These are phyloP conservation scores for Vanderwaltozyma verrucispora DNA, from an alignment of 805 yeast species.

Conservation along the genomic window DNA sequence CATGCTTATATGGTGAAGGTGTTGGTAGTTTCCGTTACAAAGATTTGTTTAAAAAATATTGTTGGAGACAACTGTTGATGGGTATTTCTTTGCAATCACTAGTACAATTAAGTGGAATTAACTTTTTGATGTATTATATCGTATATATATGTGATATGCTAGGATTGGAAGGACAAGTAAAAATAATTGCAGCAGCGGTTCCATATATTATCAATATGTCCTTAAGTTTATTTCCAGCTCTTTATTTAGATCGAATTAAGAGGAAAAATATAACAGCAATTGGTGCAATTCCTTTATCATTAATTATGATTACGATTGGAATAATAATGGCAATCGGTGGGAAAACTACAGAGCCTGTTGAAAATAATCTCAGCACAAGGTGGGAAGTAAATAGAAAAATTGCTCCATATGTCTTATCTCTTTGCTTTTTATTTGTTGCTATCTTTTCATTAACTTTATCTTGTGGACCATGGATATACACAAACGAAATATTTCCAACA, in stretches of 20 bases:
- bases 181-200: slow-evolving; percentile 29
- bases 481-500: slow-evolving; percentile 39
- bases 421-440: slow-evolving; percentile 37
- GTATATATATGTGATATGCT: slow-evolving; percentile 39
- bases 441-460: slow-evolving; percentile 38
- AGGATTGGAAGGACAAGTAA: slow-evolving; percentile 31
- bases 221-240: slow-evolving; percentile 36
- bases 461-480: slow-evolving; percentile 40
- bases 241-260: slow-evolving; percentile 34
- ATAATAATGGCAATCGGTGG: slow-evolving; percentile 30
- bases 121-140: slow-evolving; percentile 35
- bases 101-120: slow-evolving; percentile 38
- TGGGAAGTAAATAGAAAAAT: slow-evolving; percentile 31
- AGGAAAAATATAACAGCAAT: slow-evolving; percentile 38
- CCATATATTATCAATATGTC: slow-evolving; percentile 33
- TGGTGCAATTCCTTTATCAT: slow-evolving; percentile 33
- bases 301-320: slow-evolving; percentile 30
- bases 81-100: slow-evolving; percentile 34
- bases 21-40: slow-evolving; percentile 4
- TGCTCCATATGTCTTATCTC: slow-evolving; percentile 35
- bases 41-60: slow-evolving; percentile 28
- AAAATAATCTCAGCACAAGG: slow-evolving; percentile 29
- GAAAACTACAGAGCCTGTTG: slow-evolving; percentile 22
- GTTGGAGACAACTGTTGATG: slow-evolving; percentile 29
- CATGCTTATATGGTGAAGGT: slow-evolving; percentile 7